Conservation (phyloP, 768 basidiomycete species). For the Bullera alba region DNA sequence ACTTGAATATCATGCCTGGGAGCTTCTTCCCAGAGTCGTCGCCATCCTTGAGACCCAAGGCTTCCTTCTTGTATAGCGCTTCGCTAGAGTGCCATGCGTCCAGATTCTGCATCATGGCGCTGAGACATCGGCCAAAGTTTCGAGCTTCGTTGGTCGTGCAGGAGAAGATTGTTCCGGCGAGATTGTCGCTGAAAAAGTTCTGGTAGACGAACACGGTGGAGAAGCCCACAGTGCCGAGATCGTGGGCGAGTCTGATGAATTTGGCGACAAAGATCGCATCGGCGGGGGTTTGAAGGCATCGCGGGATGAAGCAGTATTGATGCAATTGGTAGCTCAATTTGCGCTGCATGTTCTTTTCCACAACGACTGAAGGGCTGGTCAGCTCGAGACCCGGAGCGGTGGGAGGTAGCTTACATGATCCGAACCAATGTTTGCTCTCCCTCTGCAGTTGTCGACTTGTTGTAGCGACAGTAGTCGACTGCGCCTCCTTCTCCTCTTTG, state of each 20-base stretch:
- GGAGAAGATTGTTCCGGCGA: slow-evolving; percentile 77
- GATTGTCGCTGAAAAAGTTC: slow-evolving; percentile 73
- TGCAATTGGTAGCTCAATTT: slow-evolving; percentile 39
- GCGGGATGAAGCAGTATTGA: slow-evolving; percentile 87
- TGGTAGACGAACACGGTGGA: slow-evolving; percentile 78
- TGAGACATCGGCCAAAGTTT: slow-evolving; percentile 87
- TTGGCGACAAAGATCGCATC: slow-evolving; percentile 92
- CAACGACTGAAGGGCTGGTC: slow-evolving; percentile 13
- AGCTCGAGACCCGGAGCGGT: neutral
- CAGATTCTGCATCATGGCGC: slow-evolving; percentile 69
- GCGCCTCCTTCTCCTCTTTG: slow-evolving; percentile 28
- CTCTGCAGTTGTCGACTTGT: slow-evolving; percentile 18
- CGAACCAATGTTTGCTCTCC: slow-evolving; percentile 40
- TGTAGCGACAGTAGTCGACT: slow-evolving; percentile 19
- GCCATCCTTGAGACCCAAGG: slow-evolving; percentile 57
- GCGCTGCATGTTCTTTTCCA: slow-evolving; percentile 18
- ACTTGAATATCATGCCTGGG: slow-evolving; percentile 57
- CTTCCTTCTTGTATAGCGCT: slow-evolving; percentile 50
- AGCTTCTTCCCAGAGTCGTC: slow-evolving; percentile 55
- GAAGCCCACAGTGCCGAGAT: slow-evolving; percentile 81
- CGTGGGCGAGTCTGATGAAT: slow-evolving; percentile 80
- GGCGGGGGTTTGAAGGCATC: slow-evolving; percentile 87
- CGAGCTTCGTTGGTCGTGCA: slow-evolving; percentile 94
- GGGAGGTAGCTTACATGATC: slow-evolving; percentile 13
- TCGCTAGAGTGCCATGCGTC: slow-evolving; percentile 75